A percentile compares a stretch with the other conserved stretches of the same genome.
Conservation (phyloP, 2,329 filamentous ascomycete species). For the Xenoacremonium recifei region DNA sequence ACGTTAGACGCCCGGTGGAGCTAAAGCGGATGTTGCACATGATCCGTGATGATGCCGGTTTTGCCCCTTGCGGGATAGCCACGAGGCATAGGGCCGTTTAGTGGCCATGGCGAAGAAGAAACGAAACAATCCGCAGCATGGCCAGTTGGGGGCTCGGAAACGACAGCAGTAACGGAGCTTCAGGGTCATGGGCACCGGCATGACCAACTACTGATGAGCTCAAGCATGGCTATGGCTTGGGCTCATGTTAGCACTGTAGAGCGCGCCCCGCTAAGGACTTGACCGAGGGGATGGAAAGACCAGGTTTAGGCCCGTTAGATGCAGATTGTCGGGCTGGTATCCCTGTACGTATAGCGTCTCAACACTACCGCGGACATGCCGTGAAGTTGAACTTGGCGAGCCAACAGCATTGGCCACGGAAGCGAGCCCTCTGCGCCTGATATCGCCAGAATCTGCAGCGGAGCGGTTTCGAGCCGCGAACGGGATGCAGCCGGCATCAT, state of each 20-base stretch:
- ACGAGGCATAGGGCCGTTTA: conserved; percentile 17
- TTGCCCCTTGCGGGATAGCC: conserved; percentile 24
- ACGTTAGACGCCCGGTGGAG: conserved; percentile 31
- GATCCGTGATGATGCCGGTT: conserved; percentile 25
- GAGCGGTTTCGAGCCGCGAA: conserved; percentile 14
- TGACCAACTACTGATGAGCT: too few species aligned
- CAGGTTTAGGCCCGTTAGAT: too few species aligned
- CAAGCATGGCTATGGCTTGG: background rate
- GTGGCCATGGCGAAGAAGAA: background rate
- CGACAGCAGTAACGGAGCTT: too few species aligned
- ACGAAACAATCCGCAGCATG: background rate
- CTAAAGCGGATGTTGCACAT: conserved; percentile 31
- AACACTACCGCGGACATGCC: conserved; percentile 15
- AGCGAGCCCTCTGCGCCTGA: conserved; percentile 15
- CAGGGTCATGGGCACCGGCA: background rate
- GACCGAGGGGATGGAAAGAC: conserved; percentile 8
- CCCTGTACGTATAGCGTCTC: conserved; percentile 18
- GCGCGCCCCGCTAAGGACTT: conserved; percentile 1
- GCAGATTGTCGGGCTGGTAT: too few species aligned
- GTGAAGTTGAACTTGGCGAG: conserved; percentile 12
- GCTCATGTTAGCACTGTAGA: background rate
- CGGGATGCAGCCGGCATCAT: conserved; percentile 14
- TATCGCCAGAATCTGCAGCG: conserved; percentile 13
- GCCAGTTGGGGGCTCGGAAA: too few species aligned
- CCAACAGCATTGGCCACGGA: conserved; percentile 14